phyloP scores from a whole-genome alignment of 352 stramenopile species.

The Globisporangium cystogenes region DNA sequence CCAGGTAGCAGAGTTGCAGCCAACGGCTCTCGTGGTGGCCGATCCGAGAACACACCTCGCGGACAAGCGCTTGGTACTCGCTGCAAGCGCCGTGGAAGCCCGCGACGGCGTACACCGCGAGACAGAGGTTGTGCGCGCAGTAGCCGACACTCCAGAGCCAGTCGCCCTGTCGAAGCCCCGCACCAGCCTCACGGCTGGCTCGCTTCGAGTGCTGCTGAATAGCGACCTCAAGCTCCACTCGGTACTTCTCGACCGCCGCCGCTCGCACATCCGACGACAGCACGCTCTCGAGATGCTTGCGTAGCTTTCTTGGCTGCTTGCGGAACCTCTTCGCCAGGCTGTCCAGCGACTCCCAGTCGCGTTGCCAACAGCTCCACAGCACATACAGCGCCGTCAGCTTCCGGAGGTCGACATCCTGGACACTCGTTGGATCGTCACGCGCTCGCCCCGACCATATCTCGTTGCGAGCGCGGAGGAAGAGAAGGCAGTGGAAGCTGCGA shows the following conservation, averaged over 20 bases:
- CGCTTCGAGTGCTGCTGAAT: slow-evolving; percentile 18
- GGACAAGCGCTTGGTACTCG: slow-evolving; percentile 32
- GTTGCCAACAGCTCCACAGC: slow-evolving; percentile 32
- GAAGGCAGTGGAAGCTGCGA: slow-evolving; percentile 40
- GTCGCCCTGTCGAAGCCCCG: not conserved
- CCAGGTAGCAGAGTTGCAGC: slow-evolving; percentile 38
- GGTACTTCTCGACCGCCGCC: slow-evolving; percentile 30
- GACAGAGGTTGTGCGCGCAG: slow-evolving; percentile 59
- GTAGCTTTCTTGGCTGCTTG: slow-evolving; percentile 15
- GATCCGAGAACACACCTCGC: not conserved
- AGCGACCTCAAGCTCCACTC: slow-evolving; percentile 34
- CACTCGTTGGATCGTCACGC: not conserved
- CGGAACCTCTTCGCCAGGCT: slow-evolving; percentile 27
- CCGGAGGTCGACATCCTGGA: not conserved
- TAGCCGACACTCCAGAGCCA: slow-evolving; percentile 22
- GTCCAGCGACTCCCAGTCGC: slow-evolving; percentile 25
- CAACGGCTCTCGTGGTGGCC: slow-evolving; percentile 18
- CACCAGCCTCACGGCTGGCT: not conserved
- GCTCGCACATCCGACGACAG: slow-evolving; percentile 17
- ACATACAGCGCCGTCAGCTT: slow-evolving; percentile 21
- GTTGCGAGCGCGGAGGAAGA: slow-evolving; percentile 40
- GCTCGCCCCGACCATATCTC: slow-evolving; percentile 20
- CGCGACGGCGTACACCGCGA: slow-evolving; percentile 39
- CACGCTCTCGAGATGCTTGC: slow-evolving; percentile 14
- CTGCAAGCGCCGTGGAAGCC: slow-evolving; percentile 46